Percentiles rank a stretch among this genome's conserved stretches.
phyloP scores from a whole-genome alignment of 2,329 filamentous ascomycete species.

The Thermochaetoides dissita region DNA sequence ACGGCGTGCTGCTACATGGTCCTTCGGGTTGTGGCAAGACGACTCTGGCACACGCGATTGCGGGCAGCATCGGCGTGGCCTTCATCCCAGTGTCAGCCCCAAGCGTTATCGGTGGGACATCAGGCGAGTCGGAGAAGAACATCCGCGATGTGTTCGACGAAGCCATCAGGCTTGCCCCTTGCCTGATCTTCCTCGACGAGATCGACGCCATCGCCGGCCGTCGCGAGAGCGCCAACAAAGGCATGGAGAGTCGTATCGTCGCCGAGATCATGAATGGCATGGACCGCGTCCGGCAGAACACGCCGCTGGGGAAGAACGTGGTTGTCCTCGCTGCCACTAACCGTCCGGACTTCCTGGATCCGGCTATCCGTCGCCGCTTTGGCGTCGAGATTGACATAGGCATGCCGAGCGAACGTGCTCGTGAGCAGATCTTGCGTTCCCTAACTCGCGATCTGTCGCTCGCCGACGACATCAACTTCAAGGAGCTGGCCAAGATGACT shows the following conservation, averaged over 20 bases:
- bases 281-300: slow-evolving; percentile 63
- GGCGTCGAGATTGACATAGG: slow-evolving; percentile 72
- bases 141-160: slow-evolving; percentile 77
- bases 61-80: slow-evolving; percentile 59
- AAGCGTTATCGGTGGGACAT: slow-evolving; percentile 73
- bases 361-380: slow-evolving; percentile 62
- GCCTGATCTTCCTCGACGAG: slow-evolving; percentile 81
- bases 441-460: slow-evolving; percentile 54
- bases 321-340: slow-evolving; percentile 89
- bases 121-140: slow-evolving; percentile 77
- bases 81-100: slow-evolving; percentile 75
- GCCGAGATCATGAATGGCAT: slow-evolving; percentile 75
- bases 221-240: slow-evolving; percentile 65
- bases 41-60: slow-evolving; percentile 66
- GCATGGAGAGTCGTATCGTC: slow-evolving; percentile 82
- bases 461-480: slow-evolving; percentile 58
- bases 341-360: slow-evolving; percentile 71
- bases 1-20: slow-evolving; percentile 66
- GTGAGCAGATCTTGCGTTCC: slow-evolving; percentile 64
- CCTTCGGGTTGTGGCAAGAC: slow-evolving; percentile 81
- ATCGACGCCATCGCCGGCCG: slow-evolving; percentile 86
- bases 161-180: slow-evolving; percentile 72
- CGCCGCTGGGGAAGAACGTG: slow-evolving; percentile 60
- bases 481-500: slow-evolving; percentile 63
- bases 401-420: slow-evolving; percentile 65